Conservation (phyloP, 768 basidiomycete genomes). For the Dacryopinax spathularia region DNA sequence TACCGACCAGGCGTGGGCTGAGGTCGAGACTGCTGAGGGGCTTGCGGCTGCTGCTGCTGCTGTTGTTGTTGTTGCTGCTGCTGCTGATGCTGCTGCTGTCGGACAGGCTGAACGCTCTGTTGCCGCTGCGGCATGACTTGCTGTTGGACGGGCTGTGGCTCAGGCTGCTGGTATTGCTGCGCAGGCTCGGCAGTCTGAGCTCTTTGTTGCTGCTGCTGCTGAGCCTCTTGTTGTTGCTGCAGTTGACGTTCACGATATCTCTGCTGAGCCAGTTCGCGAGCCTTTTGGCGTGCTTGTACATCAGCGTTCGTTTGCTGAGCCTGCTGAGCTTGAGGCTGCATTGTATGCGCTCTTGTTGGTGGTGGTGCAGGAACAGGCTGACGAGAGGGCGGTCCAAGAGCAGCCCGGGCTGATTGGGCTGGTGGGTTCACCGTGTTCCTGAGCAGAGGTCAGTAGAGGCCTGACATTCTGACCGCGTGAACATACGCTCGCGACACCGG, state of each 20-base stretch:
- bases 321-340: neutral
- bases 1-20: neutral
- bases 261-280: too few relatives aligned
- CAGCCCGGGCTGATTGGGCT: neutral
- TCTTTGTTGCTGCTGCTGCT: too few relatives aligned
- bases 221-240: too few relatives aligned
- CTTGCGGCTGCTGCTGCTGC: neutral
- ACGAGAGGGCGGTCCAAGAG: too few relatives aligned
- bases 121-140: neutral
- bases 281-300: too few relatives aligned
- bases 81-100: neutral
- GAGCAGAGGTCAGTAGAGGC: neutral
- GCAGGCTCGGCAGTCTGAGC: too few relatives aligned
- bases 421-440: neutral
- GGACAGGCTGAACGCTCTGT: neutral
- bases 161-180: neutral
- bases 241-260: too few relatives aligned
- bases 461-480: neutral
- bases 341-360: neutral
- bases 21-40: neutral
- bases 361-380: too few relatives aligned
- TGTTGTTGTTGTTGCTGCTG: neutral
- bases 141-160: neutral
- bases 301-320: too few relatives aligned
- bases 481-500: neutral